Conservation (phyloP, 2,329 filamentous ascomycete genomes). For the Trichophyton benhamiae region DNA sequence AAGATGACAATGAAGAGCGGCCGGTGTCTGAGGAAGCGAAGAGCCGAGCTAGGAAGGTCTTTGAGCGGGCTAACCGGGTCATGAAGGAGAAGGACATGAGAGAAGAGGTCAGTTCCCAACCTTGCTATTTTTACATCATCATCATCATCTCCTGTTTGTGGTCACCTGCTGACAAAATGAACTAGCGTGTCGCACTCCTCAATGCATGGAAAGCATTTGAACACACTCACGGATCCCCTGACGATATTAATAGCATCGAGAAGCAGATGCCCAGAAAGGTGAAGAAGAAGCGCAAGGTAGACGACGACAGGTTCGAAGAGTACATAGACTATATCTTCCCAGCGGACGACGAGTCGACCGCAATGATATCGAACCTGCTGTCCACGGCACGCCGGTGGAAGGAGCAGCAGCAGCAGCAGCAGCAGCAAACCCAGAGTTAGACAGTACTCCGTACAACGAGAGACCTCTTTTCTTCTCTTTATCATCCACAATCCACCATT, state of each 20-base stretch:
- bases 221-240: conserved; percentile 61
- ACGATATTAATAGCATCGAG: conserved; percentile 70
- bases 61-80: conserved; percentile 69
- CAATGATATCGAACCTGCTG: conserved; percentile 71
- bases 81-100: conserved; percentile 87
- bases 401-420: conserved; percentile 34
- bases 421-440: background rate
- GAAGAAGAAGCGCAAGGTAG: conserved; percentile 83
- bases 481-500: background rate
- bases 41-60: conserved; percentile 65
- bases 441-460: background rate
- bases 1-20: conserved; percentile 41
- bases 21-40: conserved; percentile 73
- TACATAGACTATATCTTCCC: conserved; percentile 97
- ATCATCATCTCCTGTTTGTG: background rate
- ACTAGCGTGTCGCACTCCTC: conserved; percentile 67
- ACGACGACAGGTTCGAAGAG: conserved; percentile 90
- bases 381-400: conserved; percentile 85
- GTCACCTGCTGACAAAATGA: conserved; percentile 5
- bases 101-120: conserved; percentile 47
- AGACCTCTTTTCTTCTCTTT: background rate
- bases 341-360: conserved; percentile 76
- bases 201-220: conserved; percentile 91
- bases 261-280: conserved; percentile 87
- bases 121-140: background rate